These are phyloP conservation scores for Rhynchospora tenuis DNA, from an alignment of 176 grass and related monocot species.

Conservation along the genomic window DNA sequence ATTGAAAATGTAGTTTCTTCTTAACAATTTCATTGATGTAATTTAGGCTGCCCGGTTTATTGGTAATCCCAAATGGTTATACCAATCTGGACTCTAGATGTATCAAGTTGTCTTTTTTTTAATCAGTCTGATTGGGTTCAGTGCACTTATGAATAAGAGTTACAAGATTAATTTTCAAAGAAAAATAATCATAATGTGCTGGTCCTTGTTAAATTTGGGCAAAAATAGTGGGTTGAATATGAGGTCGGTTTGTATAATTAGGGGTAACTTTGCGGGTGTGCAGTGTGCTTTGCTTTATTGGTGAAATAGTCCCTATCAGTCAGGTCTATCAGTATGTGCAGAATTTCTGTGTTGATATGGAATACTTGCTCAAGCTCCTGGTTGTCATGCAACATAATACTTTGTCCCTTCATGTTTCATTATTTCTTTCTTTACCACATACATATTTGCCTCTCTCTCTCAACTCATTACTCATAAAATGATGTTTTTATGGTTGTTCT, in stretches of 20 bases:
- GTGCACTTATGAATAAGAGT: not conserved
- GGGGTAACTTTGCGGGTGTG: not conserved
- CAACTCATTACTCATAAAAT: not conserved
- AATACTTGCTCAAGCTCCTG: not conserved
- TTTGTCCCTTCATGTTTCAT: not conserved
- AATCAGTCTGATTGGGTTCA: not conserved
- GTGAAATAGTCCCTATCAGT: not conserved
- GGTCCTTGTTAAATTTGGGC: not conserved
- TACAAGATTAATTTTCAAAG: not conserved
- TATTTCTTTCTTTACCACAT: not conserved
- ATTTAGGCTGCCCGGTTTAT: not conserved
- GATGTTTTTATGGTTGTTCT: not conserved
- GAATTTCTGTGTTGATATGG: not conserved
- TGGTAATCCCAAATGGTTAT: too few relatives aligned
- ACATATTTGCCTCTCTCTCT: not conserved
- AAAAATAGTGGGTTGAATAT: not conserved
- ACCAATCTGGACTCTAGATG: too few relatives aligned
- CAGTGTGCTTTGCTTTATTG: not conserved
- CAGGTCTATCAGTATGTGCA: not conserved
- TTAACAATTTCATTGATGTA: not conserved
- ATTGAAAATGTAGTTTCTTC: not conserved
- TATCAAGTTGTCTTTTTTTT: not conserved
- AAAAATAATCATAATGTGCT: not conserved
- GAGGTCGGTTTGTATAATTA: not conserved
- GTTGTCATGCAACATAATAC: not conserved